phyloP scores from a whole-genome alignment of 192 early-diverging fungal genomes.

The Coemansia sp. region DNA sequence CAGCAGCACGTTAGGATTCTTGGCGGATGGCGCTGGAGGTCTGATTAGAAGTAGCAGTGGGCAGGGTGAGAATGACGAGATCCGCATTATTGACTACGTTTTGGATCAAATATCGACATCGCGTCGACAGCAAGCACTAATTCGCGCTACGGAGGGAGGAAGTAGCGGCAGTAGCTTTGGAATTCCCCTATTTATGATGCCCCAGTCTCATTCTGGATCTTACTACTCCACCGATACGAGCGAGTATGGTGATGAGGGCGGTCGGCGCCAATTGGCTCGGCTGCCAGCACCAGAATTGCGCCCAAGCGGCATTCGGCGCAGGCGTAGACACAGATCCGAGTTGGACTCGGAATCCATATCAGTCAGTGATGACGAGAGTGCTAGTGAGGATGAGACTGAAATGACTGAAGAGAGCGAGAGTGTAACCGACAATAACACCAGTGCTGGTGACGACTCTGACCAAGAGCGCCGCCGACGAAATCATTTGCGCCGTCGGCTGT shows the following conservation, averaged over 20 bases:
- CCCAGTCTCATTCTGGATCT: conserved; percentile 4
- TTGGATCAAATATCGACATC: conserved; percentile 49
- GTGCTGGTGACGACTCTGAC: background rate
- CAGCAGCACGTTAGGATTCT: background rate
- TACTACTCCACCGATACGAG: background rate
- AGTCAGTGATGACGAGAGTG: background rate
- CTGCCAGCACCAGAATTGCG: background rate
- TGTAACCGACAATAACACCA: background rate
- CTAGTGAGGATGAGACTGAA: background rate
- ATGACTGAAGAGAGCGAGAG: background rate
- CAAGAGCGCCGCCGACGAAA: conserved; percentile 3
- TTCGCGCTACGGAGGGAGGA: conserved; percentile 3
- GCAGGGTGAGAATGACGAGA: conserved; percentile 25
- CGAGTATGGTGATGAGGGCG: background rate
- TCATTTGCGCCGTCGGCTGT: background rate
- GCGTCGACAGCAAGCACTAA: conserved; percentile 17
- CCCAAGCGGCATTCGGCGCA: background rate
- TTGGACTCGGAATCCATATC: background rate
- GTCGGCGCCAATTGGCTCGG: background rate
- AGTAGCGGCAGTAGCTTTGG: conserved; percentile 22
- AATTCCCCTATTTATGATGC: conserved; percentile 42
- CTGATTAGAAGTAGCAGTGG: conserved; percentile 23
- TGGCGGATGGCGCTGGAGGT: background rate
- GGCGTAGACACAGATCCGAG: background rate
- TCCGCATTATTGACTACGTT: conserved; percentile 43